phyloP scores from a whole-genome alignment of 176 grass and related monocot species.

The Avena sativa region DNA sequence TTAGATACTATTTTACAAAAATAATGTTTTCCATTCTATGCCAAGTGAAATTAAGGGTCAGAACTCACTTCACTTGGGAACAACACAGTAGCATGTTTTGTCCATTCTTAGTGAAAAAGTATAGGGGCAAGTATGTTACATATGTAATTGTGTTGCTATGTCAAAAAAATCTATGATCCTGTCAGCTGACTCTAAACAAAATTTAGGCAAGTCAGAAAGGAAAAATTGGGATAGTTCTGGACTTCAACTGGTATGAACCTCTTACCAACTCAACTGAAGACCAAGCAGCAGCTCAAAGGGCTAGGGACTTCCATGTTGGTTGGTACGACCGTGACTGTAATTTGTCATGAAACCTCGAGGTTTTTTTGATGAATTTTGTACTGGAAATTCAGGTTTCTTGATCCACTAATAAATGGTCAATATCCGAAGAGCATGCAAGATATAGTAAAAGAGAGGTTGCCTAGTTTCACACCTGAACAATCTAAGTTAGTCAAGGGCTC shows the following conservation, averaged over 20 bases:
- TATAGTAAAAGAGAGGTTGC: constrained; percentile 79
- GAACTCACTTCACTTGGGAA: constrained; percentile 23
- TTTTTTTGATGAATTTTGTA: not conserved
- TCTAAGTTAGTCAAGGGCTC: constrained; percentile 92
- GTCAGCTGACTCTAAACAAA: constrained; percentile 6
- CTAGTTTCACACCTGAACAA: constrained; percentile 76
- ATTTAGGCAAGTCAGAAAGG: constrained; percentile 73
- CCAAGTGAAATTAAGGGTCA: not conserved
- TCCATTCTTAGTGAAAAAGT: constrained; percentile 14
- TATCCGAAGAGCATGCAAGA: constrained; percentile 74
- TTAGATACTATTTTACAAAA: not conserved
- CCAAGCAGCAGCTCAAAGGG: constrained; percentile 74
- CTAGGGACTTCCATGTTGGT: constrained; percentile 89
- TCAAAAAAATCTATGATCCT: not conserved
- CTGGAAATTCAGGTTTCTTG: constrained; percentile 67
- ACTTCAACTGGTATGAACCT: constrained; percentile 76
- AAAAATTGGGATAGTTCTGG: constrained; percentile 77
- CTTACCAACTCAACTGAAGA: constrained; percentile 66
- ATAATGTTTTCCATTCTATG: not conserved
- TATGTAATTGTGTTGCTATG: constrained; percentile 2
- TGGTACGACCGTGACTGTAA: constrained; percentile 61
- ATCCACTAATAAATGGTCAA: constrained; percentile 75
- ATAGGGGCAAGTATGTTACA: not conserved
- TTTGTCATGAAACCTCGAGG: not conserved
- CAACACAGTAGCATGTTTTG: not conserved